Base-by-base conservation (phyloP, 345 rosid species). In the Pugionium cornutum region DNA sequence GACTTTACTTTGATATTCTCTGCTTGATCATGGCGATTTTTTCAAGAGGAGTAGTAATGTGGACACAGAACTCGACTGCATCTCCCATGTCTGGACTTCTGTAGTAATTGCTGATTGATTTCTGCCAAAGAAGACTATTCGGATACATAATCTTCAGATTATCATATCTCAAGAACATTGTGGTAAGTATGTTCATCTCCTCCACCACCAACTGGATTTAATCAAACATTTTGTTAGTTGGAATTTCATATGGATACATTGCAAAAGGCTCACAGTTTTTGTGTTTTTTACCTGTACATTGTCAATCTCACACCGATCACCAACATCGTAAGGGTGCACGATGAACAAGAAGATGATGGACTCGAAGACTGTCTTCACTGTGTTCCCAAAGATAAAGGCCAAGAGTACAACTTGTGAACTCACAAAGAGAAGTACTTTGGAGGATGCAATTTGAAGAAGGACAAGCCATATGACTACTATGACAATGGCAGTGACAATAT, bases 81-180 rank as follows among this genome's bases (percentile, higher is more conserved):
- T 92, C 98, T 9, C 84, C 85, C 97, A 90, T 94, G 46, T 94
- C 99, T 1, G 97, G 97, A 71, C 99, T 94, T 0, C 95, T 85
- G 58, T 90, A 90, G 70, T 36, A 94, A 77, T 90, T 94, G 47
- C 81, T 75, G 41, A 94, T 90, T 41, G 95, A 65, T 63, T 73
- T 88, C 10, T 79, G 73, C 27, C 92, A 83, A 5, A 94, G 84
- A 69, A 80, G 67, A 48, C 82, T 83, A 66, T 94, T 94, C 0
- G 87, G 96, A 34, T 70, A 85, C 33, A 80, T 55, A 6, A 94
- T 68, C 80, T 85, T 94, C 60, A 74, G 54, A 69, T 90, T 94
- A 67, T 94, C 99, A 6, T 56, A 81, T 82, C 97, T 84, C 64
- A 94, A 66, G 69, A 94, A 94, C 2, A 88, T 71, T 0, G 97